Evolutionary conservation across 2,329 filamentous ascomycete species (phyloP), one percentile per base, ranked within the genome.

Genomic region (Hirsutella minnesotensis): DNA sequence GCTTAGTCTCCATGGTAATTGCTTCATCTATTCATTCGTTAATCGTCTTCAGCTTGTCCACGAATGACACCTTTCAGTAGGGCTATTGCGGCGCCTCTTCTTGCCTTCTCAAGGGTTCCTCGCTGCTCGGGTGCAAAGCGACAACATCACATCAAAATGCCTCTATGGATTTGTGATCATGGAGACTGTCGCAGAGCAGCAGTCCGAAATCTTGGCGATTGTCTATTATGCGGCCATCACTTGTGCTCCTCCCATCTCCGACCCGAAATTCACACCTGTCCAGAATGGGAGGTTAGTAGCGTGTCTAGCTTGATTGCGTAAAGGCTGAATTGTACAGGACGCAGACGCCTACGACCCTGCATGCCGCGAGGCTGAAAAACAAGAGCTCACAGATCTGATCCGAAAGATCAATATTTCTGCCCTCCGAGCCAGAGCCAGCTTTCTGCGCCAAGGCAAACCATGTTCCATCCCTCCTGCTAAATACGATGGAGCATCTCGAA

Each of bases 161-260:
- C 55, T 44, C 49, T 64, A 47, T 64, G 59, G 61, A 34, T 5
- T 3, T 65, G 61, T 49, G 58, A 62, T 49, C 51, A 57, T 43
- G 44, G 53, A 20, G 39, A 41, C 42, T 65, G 61, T 46, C 30
- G 47, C 34, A 58, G 51, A 31, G 41, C 60, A 18, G 56, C 57
- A 42, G 59, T 65, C 39, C 62, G 62, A 35, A 57, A 35, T 38
- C 44, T 55, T 24, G 63, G 63, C 13, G 57, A 62, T 38, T 68
- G 63, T 29, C 43, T 61, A 9, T 53, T 67, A n/a, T 67, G 64
- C 47, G 47, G 58, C 47, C 59, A 56, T 16, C 62, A 66, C 54
- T 48, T 67, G 40, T 67, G 62, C 44, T 52, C 45, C 24, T 46
- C 46, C 22, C 63, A 67, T 51, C 44, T 66, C 30, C 37, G 49